Evolutionary conservation across 208 protist genomes (phyloP).

Genomic region (Acanthamoeba triangularis): DNA sequence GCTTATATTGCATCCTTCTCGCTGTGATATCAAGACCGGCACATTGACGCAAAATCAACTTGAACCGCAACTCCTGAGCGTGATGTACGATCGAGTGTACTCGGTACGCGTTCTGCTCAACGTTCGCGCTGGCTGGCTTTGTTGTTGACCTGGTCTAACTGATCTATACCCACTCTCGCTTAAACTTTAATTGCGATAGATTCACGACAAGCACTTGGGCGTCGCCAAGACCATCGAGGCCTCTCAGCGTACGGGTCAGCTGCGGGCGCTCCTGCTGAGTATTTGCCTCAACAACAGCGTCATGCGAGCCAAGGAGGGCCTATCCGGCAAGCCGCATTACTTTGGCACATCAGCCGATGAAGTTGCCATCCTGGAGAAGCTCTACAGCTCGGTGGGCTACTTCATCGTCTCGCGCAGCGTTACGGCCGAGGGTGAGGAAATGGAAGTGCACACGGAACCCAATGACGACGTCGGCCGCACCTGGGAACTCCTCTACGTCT

Average conservation of each 20-base stretch:
- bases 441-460: conserved; percentile 62
- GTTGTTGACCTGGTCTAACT: not conserved
- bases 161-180: not conserved
- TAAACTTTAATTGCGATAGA: conserved; percentile 1
- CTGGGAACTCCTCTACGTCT: conserved; percentile 69
- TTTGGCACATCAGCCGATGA: conserved; percentile 76
- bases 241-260: not conserved
- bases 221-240: conserved; percentile 1
- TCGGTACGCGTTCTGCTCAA: not conserved
- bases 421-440: conserved; percentile 71
- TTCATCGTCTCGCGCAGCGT: conserved; percentile 64
- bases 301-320: conserved; percentile 57
- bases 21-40: conserved; percentile 23
- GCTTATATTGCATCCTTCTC: not conserved
- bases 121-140: not conserved
- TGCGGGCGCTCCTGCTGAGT: conserved; percentile 40
- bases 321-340: conserved; percentile 37
- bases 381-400: conserved; percentile 65
- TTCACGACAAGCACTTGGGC: conserved; percentile 71
- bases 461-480: conserved; percentile 22
- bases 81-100: conserved; percentile 59
- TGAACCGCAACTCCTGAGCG: conserved; percentile 66
- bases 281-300: conserved; percentile 75
- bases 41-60: conserved; percentile 74
- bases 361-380: conserved; percentile 66